Percentiles rank a stretch among this genome's conserved stretches.
phyloP scores from a whole-genome alignment of 176 grass and related monocot genomes.

The Chrysopogon serrulatus region DNA sequence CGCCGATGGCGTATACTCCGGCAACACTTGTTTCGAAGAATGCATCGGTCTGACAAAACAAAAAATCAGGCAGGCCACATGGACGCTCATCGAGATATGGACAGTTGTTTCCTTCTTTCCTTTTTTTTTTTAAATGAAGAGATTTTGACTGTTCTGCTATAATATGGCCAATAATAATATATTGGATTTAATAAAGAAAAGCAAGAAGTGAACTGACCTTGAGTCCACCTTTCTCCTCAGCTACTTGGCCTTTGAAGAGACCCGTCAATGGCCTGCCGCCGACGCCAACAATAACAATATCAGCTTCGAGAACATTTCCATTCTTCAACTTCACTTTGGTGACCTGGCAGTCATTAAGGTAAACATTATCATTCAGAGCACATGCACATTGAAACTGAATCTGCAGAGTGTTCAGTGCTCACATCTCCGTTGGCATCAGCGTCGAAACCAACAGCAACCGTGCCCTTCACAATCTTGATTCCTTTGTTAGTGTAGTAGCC shows the following conservation, averaged over 20 bases:
- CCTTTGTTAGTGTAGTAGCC: slow-evolving; percentile 85
- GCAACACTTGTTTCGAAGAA: slow-evolving; percentile 83
- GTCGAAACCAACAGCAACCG: slow-evolving; percentile 70
- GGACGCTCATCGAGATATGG: neutral
- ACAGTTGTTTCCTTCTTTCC: too few species aligned
- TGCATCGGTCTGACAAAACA: slow-evolving; percentile 51
- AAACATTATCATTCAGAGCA: neutral
- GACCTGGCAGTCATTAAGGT: slow-evolving; percentile 49
- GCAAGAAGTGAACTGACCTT: slow-evolving; percentile 48
- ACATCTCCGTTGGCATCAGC: slow-evolving; percentile 81
- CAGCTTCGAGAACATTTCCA: slow-evolving; percentile 68
- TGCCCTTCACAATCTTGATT: slow-evolving; percentile 82
- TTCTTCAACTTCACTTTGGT: slow-evolving; percentile 79
- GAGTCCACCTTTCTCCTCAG: slow-evolving; percentile 88
- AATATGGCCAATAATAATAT: neutral
- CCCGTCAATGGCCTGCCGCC: slow-evolving; percentile 77
- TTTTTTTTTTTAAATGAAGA: neutral
- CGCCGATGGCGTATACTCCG: slow-evolving; percentile 85
- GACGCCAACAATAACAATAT: slow-evolving; percentile 91
- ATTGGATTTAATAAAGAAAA: neutral
- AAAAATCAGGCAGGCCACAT: neutral
- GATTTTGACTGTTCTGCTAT: neutral
- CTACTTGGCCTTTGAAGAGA: slow-evolving; percentile 83
- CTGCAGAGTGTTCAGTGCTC: slow-evolving; percentile 33
- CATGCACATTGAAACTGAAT: neutral